Conservation (phyloP, 1,284 basidiomycete genomes). For the Taiwanofungus camphoratus region DNA sequence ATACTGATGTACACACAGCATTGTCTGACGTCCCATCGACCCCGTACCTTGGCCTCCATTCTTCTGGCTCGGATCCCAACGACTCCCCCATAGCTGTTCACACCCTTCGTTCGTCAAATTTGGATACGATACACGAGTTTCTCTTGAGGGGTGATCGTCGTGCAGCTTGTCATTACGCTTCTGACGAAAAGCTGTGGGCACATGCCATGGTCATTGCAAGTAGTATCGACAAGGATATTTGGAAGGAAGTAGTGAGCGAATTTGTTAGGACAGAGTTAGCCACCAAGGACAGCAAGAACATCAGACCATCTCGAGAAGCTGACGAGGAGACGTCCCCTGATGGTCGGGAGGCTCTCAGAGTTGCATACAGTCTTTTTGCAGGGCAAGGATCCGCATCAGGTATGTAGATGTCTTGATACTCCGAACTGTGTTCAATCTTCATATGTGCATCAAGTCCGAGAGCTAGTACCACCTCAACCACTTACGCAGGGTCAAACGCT, state of each 20-base stretch:
- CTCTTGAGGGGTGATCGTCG: slow-evolving; percentile 81
- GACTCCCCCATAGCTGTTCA: slow-evolving; percentile 21
- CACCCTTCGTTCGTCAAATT: slow-evolving; percentile 46
- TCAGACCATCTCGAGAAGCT: slow-evolving; percentile 16
- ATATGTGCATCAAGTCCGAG: slow-evolving; percentile 52
- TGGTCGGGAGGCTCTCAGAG: slow-evolving; percentile 69
- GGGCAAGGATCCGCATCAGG: slow-evolving; percentile 77
- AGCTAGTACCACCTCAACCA: slow-evolving; percentile 60
- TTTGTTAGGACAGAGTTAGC: slow-evolving; percentile 82
- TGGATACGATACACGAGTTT: slow-evolving; percentile 78
- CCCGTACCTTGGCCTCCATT: slow-evolving; percentile 17
- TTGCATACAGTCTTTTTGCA: slow-evolving; percentile 84
- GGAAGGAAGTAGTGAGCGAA: slow-evolving; percentile 86
- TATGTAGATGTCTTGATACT: slow-evolving; percentile 24
- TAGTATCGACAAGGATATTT: slow-evolving; percentile 88
- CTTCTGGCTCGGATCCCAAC: slow-evolving; percentile 14
- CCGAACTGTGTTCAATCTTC: slow-evolving; percentile 4
- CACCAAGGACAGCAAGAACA: slow-evolving; percentile 23
- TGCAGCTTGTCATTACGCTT: slow-evolving; percentile 84
- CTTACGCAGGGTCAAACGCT: slow-evolving; percentile 37
- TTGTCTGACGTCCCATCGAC: slow-evolving; percentile 20
- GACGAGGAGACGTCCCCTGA: slow-evolving; percentile 27
- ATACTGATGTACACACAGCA: slow-evolving; percentile 15
- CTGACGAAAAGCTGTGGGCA: slow-evolving; percentile 87
- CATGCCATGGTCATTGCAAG: slow-evolving; percentile 96